phyloP scores from a whole-genome alignment of 1,139 yeast species.

The Debaryomycetaceae sp. region DNA sequence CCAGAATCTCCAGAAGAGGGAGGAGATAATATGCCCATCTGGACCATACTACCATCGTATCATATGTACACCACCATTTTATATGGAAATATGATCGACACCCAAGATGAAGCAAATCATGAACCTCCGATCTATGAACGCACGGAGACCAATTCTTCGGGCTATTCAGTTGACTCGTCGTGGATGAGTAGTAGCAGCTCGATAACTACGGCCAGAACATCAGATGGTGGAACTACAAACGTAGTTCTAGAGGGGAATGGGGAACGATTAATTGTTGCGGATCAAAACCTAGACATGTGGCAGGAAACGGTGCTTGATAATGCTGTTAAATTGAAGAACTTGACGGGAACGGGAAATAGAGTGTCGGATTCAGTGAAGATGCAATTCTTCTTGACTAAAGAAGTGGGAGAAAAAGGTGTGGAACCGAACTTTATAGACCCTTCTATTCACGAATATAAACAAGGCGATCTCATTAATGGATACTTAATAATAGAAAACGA shows the following conservation, averaged over 20 bases:
- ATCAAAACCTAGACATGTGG: slow-evolving; percentile 33
- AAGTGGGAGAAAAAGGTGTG: slow-evolving; percentile 29
- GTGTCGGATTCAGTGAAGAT: slow-evolving; percentile 27
- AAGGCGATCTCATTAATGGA: slow-evolving; percentile 42
- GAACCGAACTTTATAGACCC: slow-evolving; percentile 32
- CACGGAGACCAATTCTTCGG: slow-evolving; percentile 2
- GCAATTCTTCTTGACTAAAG: slow-evolving; percentile 32
- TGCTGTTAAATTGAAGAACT: slow-evolving; percentile 31
- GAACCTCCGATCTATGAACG: slow-evolving; percentile 10
- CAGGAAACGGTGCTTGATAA: slow-evolving; percentile 39
- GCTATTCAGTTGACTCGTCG: neutral
- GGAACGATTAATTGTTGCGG: slow-evolving; percentile 22
- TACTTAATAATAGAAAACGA: slow-evolving; percentile 28
- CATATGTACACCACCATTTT: slow-evolving; percentile 14
- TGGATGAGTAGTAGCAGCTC: too few species aligned
- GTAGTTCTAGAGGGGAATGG: slow-evolving; percentile 3
- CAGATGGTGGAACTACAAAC: neutral
- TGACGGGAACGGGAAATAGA: slow-evolving; percentile 26
- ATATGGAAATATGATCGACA: slow-evolving; percentile 4
- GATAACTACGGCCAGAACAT: neutral
- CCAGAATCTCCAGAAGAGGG: too few species aligned
- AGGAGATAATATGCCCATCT: slow-evolving; percentile 11
- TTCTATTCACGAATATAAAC: slow-evolving; percentile 33
- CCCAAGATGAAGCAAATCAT: slow-evolving; percentile 2
- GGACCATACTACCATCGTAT: slow-evolving; percentile 32